These are phyloP conservation scores for Martensiomyces pterosporus DNA, from an alignment of 192 early-diverging fungal genomes.

Conservation along the genomic window DNA sequence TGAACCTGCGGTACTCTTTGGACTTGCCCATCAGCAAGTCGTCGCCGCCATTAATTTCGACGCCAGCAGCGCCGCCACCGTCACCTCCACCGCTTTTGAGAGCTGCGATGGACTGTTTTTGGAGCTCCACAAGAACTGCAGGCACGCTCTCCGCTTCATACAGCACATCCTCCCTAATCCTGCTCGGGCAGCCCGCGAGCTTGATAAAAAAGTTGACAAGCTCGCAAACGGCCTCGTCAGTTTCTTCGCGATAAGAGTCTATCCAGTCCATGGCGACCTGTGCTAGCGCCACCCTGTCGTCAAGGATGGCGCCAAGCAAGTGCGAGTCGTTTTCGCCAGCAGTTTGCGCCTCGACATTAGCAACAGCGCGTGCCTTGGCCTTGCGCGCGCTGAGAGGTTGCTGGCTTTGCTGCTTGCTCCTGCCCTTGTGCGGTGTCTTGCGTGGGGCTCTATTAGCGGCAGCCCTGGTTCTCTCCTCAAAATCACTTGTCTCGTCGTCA, in stretches of 20 bases:
- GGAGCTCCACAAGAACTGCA: slow-evolving; percentile 53
- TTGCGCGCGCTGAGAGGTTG: too few species aligned
- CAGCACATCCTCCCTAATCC: slow-evolving; percentile 45
- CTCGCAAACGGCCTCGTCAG: slow-evolving; percentile 56
- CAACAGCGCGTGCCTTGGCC: background rate
- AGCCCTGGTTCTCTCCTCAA: slow-evolving; percentile 13
- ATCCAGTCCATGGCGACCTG: slow-evolving; percentile 70
- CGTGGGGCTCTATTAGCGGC: background rate
- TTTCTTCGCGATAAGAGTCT: slow-evolving; percentile 53
- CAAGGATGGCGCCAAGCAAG: slow-evolving; percentile 48
- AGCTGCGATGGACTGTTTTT: slow-evolving; percentile 32
- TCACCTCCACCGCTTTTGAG: slow-evolving; percentile 15
- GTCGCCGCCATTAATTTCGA: slow-evolving; percentile 51
- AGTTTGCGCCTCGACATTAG: background rate
- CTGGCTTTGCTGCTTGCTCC: slow-evolving; percentile 2
- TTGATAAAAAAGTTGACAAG: slow-evolving; percentile 68
- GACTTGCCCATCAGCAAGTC: slow-evolving; percentile 77
- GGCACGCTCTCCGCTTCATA: slow-evolving; percentile 57
- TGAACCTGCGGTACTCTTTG: slow-evolving; percentile 61
- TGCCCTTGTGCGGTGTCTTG: slow-evolving; percentile 17
- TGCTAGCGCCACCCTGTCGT: slow-evolving; percentile 55
- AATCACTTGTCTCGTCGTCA: slow-evolving; percentile 24
- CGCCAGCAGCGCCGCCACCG: background rate
- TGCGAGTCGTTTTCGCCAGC: slow-evolving; percentile 8
- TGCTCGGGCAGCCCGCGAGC: slow-evolving; percentile 55